Base-by-base conservation (phyloP, 2,329 filamentous ascomycete genomes). In the Sphaerulina vaccinii region DNA sequence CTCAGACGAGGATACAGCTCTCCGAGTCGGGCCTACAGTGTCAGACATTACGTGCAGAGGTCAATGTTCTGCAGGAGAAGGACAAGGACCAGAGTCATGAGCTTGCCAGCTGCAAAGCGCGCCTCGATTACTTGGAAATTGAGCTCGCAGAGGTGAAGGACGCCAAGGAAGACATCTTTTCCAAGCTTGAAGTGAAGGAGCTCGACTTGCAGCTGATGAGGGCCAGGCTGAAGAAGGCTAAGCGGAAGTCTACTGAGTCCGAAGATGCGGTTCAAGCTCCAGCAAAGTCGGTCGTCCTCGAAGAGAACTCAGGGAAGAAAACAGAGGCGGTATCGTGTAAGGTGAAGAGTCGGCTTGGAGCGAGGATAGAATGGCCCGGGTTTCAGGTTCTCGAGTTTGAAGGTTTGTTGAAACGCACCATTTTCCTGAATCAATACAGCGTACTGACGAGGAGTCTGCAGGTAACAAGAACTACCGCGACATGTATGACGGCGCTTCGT, bases 381-480 rank as follows among this genome's bases (percentile, higher is more conserved):
- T 27, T 27, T 38, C 1, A 29, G n/a, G 2, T 24, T 23, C 21
- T 16, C 3, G 15, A 13, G 32, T 1, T 23, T 21, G 21, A 29
- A 29, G n/a, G 23, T 38, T 24, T 15, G 16, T 38, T 36, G 5
- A 4, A 38, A 8, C 36, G 19, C 36, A 16, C 15, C 5, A 5
- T 3, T 9, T 16, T 18, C 15, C 16, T 19, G 32, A 5, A 35
- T 18, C 3, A 19, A 19, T 18, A 4, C 18, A 9, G 16, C 8
- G 9, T 18, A 18, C 36, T 38, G 15, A 38, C 16, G 19, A 37
- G n/a, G 43, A 22, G 5, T 15, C 8, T 3, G 19, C 21, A 15
- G 43, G 43, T 7, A 18, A 18, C 4, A 23, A 23, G 21, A 23
- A 23, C 21, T 47, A 47, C 23, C 43, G 43, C 11, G 43, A 47